A percentile compares a stretch with the other conserved stretches of the same genome.
Conservation (phyloP, 331 rosid genomes). For the Erythrophleum ivorense region DNA sequence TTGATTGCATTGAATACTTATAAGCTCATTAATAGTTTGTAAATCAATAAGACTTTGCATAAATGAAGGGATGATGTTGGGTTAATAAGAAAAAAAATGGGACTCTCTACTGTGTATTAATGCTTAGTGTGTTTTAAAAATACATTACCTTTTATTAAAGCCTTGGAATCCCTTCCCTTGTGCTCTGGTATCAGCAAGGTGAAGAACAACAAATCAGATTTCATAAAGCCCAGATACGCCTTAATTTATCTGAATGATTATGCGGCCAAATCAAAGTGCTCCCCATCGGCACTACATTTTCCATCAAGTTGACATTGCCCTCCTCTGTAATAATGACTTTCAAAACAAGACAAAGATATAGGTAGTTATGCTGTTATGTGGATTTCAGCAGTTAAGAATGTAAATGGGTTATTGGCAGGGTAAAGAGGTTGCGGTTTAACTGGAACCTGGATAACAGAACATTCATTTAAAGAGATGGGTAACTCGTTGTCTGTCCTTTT, state of each 20-base stretch:
- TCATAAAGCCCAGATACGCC: background rate
- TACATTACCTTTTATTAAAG: background rate
- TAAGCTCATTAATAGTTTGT: background rate
- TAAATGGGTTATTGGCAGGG: accelerated
- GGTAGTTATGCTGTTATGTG: accelerated
- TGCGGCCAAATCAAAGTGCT: background rate
- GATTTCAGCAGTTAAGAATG: background rate
- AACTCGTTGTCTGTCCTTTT: background rate
- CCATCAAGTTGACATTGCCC: background rate
- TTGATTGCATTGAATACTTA: background rate
- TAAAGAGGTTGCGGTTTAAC: background rate
- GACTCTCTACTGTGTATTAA: no score
- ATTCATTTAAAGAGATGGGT: accelerated
- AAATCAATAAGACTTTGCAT: background rate
- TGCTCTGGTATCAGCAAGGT: background rate
- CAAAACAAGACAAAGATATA: accelerated
- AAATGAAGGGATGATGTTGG: background rate
- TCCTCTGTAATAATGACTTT: accelerated
- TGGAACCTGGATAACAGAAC: conserved; percentile 26
- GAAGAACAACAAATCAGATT: background rate
- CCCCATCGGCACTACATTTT: background rate
- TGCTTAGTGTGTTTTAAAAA: background rate
- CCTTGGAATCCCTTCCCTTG: background rate
- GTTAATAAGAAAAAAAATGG: background rate
- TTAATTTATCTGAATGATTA: background rate